Conservation (phyloP, 108 stramenopile species). For the Stephanodiscus minutulus region DNA sequence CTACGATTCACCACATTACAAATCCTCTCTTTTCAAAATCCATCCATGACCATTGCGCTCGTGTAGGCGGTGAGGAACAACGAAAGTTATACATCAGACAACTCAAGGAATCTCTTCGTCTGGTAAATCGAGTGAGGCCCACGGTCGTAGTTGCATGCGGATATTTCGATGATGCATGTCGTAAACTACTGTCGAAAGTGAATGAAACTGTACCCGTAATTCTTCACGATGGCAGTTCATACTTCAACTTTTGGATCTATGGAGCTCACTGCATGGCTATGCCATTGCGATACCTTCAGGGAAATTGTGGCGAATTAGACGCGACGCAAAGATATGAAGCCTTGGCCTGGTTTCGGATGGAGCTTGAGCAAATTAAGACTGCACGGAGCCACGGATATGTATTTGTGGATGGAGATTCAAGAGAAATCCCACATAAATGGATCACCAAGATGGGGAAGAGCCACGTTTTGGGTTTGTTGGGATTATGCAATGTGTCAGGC, state of each 20-base stretch:
- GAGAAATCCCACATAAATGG: constrained; percentile 56
- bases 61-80: constrained; percentile 36
- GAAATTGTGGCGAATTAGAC: constrained; percentile 1
- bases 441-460: constrained; percentile 61
- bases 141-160: constrained; percentile 75
- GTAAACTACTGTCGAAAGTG: constrained; percentile 76
- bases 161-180: constrained; percentile 53
- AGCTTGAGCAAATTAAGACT: constrained; percentile 81
- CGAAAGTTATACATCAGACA: constrained; percentile 60
- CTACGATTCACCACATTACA: constrained; percentile 59
- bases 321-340: constrained; percentile 31
- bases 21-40: constrained; percentile 59
- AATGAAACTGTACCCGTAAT: constrained; percentile 82
- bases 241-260: constrained; percentile 72
- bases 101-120: constrained; percentile 70
- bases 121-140: constrained; percentile 76
- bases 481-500: constrained; percentile 22
- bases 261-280: constrained; percentile 73
- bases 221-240: constrained; percentile 65
- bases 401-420: constrained; percentile 78
- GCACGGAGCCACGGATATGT: constrained; percentile 69
- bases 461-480: constrained; percentile 39
- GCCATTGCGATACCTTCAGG: constrained; percentile 46
- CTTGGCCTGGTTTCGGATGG: constrained; percentile 70
- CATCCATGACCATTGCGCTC: constrained; percentile 22